phyloP scores from a whole-genome alignment of 495 filamentous ascomycete species.

The Penicillium pancosmium region DNA sequence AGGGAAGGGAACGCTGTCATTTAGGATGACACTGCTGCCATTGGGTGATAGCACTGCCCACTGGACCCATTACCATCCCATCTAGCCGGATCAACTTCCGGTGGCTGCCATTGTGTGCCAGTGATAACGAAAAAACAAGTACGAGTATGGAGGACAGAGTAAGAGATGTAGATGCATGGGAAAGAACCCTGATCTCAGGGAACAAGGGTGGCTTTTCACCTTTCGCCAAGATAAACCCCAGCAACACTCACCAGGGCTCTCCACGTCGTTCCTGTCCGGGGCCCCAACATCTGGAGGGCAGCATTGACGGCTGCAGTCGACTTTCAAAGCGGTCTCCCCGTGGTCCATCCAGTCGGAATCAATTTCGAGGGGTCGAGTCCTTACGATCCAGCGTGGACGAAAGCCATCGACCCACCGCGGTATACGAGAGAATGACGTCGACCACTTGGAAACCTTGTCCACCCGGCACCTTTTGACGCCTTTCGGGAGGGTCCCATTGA shows the following conservation, averaged over 20 bases:
- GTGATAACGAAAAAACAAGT: not conserved
- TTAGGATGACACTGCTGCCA: not conserved
- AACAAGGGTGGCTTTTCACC: not conserved
- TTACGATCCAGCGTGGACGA: conserved; percentile 9
- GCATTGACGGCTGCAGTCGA: conserved; percentile 21
- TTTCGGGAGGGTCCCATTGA: not conserved
- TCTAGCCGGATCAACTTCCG: conserved; percentile 1
- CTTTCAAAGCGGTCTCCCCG: conserved; percentile 21
- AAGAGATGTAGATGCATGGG: not conserved
- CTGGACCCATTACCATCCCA: not conserved
- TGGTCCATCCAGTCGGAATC: conserved; percentile 33
- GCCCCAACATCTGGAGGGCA: conserved; percentile 20
- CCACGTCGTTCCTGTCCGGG: conserved; percentile 8
- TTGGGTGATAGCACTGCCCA: conserved; percentile 3
- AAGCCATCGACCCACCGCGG: conserved; percentile 19
- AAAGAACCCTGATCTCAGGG: not conserved
- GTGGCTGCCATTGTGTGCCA: not conserved
- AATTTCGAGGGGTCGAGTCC: conserved; percentile 22
- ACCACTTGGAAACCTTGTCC: conserved; percentile 24
- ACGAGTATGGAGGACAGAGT: not conserved
- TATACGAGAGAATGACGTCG: conserved; percentile 38
- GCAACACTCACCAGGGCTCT: not conserved
- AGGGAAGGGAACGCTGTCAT: not conserved
- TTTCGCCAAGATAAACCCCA: not conserved
- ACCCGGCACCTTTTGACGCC: not conserved